These are phyloP conservation scores for Plantago ovata DNA, from an alignment of 257 asterid genomes.

Conservation along the genomic window DNA sequence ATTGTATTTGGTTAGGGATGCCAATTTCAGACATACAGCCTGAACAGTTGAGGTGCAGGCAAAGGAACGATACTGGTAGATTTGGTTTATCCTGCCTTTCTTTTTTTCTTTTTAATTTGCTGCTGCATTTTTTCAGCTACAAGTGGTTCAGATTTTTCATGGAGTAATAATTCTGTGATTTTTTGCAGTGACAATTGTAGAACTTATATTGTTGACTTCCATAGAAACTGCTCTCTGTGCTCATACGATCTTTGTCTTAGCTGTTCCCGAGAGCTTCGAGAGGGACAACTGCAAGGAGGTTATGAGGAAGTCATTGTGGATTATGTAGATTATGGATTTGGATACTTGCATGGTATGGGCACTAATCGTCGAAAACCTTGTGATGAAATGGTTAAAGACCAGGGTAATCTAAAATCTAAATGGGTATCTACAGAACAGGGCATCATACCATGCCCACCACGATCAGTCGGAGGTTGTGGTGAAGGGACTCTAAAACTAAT, in stretches of 20 bases:
- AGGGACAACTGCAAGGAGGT: slow-evolving; percentile 48
- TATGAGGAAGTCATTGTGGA: slow-evolving; percentile 30
- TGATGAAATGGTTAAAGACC: slow-evolving; percentile 20
- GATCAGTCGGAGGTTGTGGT: slow-evolving; percentile 52
- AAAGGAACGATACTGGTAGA: slow-evolving; percentile 69
- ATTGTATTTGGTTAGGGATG: slow-evolving; percentile 42
- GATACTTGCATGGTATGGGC: slow-evolving; percentile 64
- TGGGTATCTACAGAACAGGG: slow-evolving; percentile 52
- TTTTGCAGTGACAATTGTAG: slow-evolving; percentile 71
- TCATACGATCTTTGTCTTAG: slow-evolving; percentile 72
- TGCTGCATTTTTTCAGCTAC: no score
- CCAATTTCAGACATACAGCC: slow-evolving; percentile 43
- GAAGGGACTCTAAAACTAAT: slow-evolving; percentile 45
- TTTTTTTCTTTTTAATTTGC: background rate
- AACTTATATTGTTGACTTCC: slow-evolving; percentile 64
- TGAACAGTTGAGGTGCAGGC: slow-evolving; percentile 20
- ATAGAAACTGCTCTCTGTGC: slow-evolving; percentile 68
- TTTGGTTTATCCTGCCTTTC: slow-evolving; percentile 2
- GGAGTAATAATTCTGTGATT: slow-evolving; percentile 15
- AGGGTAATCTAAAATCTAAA: slow-evolving; percentile 22
- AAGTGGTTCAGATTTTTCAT: slow-evolving; percentile 3
- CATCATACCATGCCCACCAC: slow-evolving; percentile 52
- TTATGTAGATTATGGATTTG: slow-evolving; percentile 26
- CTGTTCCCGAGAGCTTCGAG: slow-evolving; percentile 76
- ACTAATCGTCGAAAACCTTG: slow-evolving; percentile 5